These are phyloP conservation scores for Saccharomyces hybrid DNA, from an alignment of 1,139 yeast genomes.

Conservation along the genomic window DNA sequence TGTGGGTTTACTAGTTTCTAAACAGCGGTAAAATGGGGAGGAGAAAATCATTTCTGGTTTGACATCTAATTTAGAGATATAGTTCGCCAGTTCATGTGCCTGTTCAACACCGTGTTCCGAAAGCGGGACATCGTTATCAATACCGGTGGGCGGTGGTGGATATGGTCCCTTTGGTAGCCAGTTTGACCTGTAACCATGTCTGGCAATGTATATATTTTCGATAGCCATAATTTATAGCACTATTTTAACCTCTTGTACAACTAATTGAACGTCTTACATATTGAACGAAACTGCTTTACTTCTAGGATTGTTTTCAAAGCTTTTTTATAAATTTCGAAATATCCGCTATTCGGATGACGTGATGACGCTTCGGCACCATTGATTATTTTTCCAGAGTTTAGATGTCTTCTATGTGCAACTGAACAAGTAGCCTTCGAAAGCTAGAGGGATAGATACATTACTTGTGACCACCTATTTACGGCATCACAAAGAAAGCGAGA, in stretches of 20 bases:
- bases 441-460: background rate
- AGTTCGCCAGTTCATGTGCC: constrained; percentile 62
- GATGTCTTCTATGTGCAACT: background rate
- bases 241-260: background rate
- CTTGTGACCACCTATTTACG: constrained; percentile 1
- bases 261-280: background rate
- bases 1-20: constrained; percentile 72
- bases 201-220: constrained; percentile 34
- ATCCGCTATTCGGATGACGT: background rate
- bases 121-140: constrained; percentile 70
- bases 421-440: background rate
- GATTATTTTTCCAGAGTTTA: background rate
- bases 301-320: background rate
- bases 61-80: constrained; percentile 37
- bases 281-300: background rate
- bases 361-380: background rate
- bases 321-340: background rate
- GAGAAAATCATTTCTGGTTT: constrained; percentile 55
- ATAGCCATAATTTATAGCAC: constrained; percentile 17
- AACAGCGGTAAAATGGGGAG: constrained; percentile 84
- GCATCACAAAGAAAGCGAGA: constrained; percentile 13
- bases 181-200: constrained; percentile 73
- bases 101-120: constrained; percentile 75
- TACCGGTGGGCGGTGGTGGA: constrained; percentile 70
- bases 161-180: constrained; percentile 67